A percentile compares a stretch with the other conserved stretches of the same genome.
These are phyloP conservation scores for Malus hybrid DNA, from an alignment of 331 rosid genomes.

Conservation along the genomic window DNA sequence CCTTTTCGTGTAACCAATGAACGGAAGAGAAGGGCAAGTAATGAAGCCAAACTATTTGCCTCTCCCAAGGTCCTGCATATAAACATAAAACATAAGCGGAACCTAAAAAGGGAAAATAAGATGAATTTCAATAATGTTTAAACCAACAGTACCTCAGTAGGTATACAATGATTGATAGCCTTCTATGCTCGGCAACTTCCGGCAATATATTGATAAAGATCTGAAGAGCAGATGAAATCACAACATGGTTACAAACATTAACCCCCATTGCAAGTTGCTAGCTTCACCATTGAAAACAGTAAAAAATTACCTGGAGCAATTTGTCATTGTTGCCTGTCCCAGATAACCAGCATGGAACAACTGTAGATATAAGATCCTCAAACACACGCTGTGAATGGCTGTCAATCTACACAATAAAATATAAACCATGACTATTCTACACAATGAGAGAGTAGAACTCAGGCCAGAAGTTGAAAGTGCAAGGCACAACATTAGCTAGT, in stretches of 20 bases:
- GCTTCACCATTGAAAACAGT: constrained; percentile 1
- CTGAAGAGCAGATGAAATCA: constrained; percentile 32
- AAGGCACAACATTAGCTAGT: neutral
- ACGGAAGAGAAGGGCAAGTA: constrained; percentile 59
- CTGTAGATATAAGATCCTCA: constrained; percentile 72
- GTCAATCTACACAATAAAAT: constrained; percentile 49
- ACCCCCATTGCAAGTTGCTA: neutral
- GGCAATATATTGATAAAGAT: constrained; percentile 64
- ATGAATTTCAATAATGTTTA: neutral
- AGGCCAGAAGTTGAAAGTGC: neutral
- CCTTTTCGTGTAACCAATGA: constrained; percentile 65
- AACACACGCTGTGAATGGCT: constrained; percentile 65
- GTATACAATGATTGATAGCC: constrained; percentile 55
- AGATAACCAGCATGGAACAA: constrained; percentile 86
- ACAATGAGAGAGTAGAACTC: neutral
- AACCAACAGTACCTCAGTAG: constrained; percentile 48
- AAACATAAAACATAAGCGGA: constrained; percentile 6
- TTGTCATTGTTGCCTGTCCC: constrained; percentile 54
- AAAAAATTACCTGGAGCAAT: constrained; percentile 56
- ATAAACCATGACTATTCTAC: neutral
- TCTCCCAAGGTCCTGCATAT: constrained; percentile 76
- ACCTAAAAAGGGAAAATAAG: neutral
- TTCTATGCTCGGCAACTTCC: constrained; percentile 71
- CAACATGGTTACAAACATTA: constrained; percentile 6
- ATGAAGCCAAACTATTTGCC: constrained; percentile 63